A percentile compares a stretch with the other conserved stretches of the same genome.
These are phyloP conservation scores for Byssoonygena ceratinophila DNA, from an alignment of 2,329 filamentous ascomycete species.

Conservation along the genomic window DNA sequence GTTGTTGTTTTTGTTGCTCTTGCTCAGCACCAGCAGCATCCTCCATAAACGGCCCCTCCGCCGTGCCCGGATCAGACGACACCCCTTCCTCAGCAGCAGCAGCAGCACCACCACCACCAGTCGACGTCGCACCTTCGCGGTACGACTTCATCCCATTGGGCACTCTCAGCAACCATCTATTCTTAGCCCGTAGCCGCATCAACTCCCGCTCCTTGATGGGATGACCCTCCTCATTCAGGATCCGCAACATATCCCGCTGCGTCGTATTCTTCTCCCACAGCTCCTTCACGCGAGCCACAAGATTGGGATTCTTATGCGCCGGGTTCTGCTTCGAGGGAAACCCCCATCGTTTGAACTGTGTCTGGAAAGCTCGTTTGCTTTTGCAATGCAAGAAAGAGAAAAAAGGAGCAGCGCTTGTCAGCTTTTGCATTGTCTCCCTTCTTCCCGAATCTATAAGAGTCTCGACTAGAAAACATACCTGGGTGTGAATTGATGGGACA, in stretches of 20 bases:
- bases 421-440: no score
- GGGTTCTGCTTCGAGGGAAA: slow-evolving; percentile 66
- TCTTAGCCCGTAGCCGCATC: slow-evolving; percentile 56
- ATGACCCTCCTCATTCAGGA: slow-evolving; percentile 61
- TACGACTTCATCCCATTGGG: slow-evolving; percentile 47
- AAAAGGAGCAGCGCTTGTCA: neutral
- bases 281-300: slow-evolving; percentile 61
- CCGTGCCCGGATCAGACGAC: neutral
- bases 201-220: slow-evolving; percentile 61
- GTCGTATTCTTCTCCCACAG: slow-evolving; percentile 65
- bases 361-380: slow-evolving; percentile 67
- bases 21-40: neutral
- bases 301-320: slow-evolving; percentile 56
- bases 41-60: neutral
- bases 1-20: no score
- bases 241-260: slow-evolving; percentile 62
- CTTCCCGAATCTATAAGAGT: no score
- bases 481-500: slow-evolving; percentile 55
- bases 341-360: slow-evolving; percentile 66
- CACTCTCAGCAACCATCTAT: slow-evolving; percentile 56
- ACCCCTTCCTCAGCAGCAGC: neutral
- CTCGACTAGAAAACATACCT: no score
- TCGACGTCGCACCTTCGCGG: slow-evolving; percentile 19
- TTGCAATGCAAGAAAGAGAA: neutral
- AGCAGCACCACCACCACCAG: no score